A percentile compares a stretch with the other conserved stretches of the same genome.
These are phyloP conservation scores for Suillus ampliporus DNA, from an alignment of 768 basidiomycete species.

Conservation along the genomic window DNA sequence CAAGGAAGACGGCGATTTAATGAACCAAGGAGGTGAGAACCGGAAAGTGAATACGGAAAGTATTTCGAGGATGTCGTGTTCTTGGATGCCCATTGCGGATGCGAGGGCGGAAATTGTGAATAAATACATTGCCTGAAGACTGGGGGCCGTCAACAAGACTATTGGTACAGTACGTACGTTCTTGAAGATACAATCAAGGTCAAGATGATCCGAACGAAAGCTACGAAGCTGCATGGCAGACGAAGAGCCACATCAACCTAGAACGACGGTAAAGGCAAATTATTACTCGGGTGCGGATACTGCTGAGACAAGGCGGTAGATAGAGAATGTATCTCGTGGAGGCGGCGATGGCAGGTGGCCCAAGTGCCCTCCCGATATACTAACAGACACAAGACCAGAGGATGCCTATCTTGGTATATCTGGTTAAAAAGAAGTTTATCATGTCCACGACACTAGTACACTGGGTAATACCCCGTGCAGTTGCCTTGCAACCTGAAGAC, in stretches of 20 bases:
- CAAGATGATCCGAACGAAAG: conserved; percentile 1
- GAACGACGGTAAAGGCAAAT: background rate
- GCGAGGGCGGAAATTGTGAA: conserved; percentile 7
- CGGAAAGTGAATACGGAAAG: conserved; percentile 6
- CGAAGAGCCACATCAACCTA: background rate
- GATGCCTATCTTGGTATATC: conserved; percentile 29
- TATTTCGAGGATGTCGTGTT: background rate
- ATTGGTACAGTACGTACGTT: background rate
- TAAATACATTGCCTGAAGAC: background rate
- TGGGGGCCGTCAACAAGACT: background rate
- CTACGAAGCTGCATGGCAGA: background rate
- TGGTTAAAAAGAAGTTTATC: background rate
- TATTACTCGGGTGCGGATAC: background rate
- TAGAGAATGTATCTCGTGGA: conserved; percentile 12
- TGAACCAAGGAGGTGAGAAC: conserved; percentile 7
- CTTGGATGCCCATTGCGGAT: background rate
- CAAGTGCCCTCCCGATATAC: conserved; percentile 10
- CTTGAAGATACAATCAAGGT: conserved; percentile 1
- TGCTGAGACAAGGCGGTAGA: conserved; percentile 4
- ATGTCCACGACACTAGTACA: background rate
- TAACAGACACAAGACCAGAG: conserved; percentile 23
- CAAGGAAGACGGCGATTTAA: conserved; percentile 2
- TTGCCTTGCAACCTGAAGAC: background rate
- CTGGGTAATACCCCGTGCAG: no score
- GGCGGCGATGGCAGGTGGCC: background rate